Evolutionary conservation across 805 yeast genomes (phyloP), one percentile per base, ranked within the genome.

Genomic region (Ogataea henricii): DNA sequence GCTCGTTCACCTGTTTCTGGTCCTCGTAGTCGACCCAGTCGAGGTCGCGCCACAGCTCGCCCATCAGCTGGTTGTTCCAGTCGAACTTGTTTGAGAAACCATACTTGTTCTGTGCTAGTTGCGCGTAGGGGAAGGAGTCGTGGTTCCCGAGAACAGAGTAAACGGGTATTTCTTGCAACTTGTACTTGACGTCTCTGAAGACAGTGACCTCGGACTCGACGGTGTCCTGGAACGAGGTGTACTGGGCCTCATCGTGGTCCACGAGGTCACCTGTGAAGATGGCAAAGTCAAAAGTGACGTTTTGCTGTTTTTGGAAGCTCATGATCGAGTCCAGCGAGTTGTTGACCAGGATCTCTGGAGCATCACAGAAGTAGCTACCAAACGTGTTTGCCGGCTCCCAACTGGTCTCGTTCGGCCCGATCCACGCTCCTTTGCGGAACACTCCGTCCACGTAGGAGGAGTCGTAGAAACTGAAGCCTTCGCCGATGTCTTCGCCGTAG

Each of bases 231-330:
- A 61, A 65, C 38, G 77, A 70, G 40, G 76, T 76, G 57, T 76
- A 72, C 40, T 73, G 71, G 10, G 69, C 58, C 47, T 76, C 80
- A 55, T 79, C 83, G 59, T 85, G 91, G 62, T 85, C 89, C 45
- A 84, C 85, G 60, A 83, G 71, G 59, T 85, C 91, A 47, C 90
- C 90, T 4, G 89, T 85, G 71, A 85, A 85, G 32, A 85, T 64
- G 2, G 85, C 74, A 59, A 84, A 84, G 44, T 82, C 84, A 56
- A 76, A 83, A 7, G 69, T 56, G 30, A 73, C 51, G 33, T 53
- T 47, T 9, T 63, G 55, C 13, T 62, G 48, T 29, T 63, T 46
- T 46, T 70, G 67, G 50, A 66, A 65, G 16, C 70, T 64, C 5
- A 53, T 62, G 42, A 78, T 69, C 21, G 77, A 67, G 43, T 70